Evolutionary conservation across 2,329 filamentous ascomycete genomes (phyloP).

Genomic region (Tolypocladium pustulatum): DNA sequence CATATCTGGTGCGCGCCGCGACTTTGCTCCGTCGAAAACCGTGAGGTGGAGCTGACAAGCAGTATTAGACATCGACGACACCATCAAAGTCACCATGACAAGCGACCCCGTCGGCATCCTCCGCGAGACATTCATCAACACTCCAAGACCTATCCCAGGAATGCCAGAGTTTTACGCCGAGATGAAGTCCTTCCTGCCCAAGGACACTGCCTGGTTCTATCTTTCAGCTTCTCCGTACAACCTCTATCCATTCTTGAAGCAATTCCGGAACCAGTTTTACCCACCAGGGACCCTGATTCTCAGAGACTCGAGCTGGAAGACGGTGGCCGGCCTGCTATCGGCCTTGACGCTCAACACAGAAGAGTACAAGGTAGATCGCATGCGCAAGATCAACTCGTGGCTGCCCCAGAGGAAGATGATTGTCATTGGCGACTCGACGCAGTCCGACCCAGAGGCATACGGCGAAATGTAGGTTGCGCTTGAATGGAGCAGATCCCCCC

Average conservation of each 20-base stretch:
- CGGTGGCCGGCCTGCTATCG: constrained; percentile 66
- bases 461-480: constrained; percentile 54
- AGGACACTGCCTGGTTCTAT: constrained; percentile 76
- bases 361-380: constrained; percentile 74
- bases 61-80: constrained; percentile 76
- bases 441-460: constrained; percentile 85
- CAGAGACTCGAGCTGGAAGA: constrained; percentile 79
- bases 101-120: constrained; percentile 72
- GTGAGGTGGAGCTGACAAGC: neutral
- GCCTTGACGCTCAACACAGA: constrained; percentile 73
- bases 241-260: constrained; percentile 74
- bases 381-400: constrained; percentile 68
- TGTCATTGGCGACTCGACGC: constrained; percentile 82
- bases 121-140: constrained; percentile 70
- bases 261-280: constrained; percentile 62
- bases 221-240: constrained; percentile 91
- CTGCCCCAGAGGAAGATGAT: constrained; percentile 72
- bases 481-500: neutral
- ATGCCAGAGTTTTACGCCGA: constrained; percentile 79
- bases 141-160: constrained; percentile 58
- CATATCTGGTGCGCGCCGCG: constrained; percentile 49
- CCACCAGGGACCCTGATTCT: constrained; percentile 73
- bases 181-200: constrained; percentile 41
- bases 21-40: constrained; percentile 6
- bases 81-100: constrained; percentile 85